Evolutionary conservation across 306 rosid species (phyloP), one percentile per base, ranked within the genome.

Genomic region (Trichosanthes cucumerina): DNA sequence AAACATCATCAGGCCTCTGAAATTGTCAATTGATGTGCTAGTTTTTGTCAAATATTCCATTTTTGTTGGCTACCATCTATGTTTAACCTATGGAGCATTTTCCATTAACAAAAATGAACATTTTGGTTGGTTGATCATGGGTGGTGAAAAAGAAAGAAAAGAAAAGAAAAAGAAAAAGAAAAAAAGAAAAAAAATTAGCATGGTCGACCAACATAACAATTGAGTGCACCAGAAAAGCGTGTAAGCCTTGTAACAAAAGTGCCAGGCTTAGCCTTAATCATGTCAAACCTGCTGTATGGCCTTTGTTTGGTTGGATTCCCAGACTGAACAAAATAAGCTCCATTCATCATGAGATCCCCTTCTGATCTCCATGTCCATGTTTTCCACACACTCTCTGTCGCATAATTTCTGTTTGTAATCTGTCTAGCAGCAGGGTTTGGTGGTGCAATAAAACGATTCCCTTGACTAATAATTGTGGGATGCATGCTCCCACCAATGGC

Each of bases 401-500:
- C 80, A 19, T 82, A 50, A 80, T 77, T 80, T 36, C 96, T 80
- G 52, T 86, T 84, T 2, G 97, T 92, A 5, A 73, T 50, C 62
- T 72, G 81, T 79, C 85, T 88, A 0, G 92, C 86, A 1, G 87
- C 86, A 0, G 1, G 23, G 59, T 91, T 82, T 1, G 82, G 80
- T 4, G 97, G 93, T 18, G 96, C 97, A 0, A 88, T 88, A 87
- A 85, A 93, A 2, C 97, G 86, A 44, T 93, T 91, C 16, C 98
- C 98, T 50, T 93, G 93, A 81, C 97, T 90, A 2, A 90, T 81
- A 66, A 93, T 91, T 1, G 96, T 90, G 5, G 98, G 98, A 3
- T 72, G 81, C 14, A 86, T n/a, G 83, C 96, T 91, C 6, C 98
- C 98, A 13, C 98, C 97, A 19, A 93, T 90, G 80, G 98, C 98